A percentile compares a stretch with the other conserved stretches of the same genome.
phyloP scores from a whole-genome alignment of 129 eudicot species.

The Flaveria robusta region DNA sequence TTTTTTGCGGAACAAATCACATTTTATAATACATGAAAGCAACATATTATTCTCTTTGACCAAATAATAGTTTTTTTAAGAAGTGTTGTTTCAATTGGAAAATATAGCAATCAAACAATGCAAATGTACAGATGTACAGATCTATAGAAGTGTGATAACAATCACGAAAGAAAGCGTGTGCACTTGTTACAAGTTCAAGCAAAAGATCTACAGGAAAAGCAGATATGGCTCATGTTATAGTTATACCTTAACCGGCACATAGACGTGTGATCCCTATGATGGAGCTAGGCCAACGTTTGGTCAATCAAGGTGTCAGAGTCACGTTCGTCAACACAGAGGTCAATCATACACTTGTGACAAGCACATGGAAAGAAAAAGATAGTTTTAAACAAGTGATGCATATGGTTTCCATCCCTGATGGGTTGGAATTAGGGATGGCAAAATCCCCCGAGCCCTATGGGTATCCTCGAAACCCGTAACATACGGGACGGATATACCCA shows the following conservation, averaged over 20 bases:
- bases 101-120: too few relatives aligned
- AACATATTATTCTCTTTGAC: neutral
- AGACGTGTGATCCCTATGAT: constrained; percentile 60
- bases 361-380: constrained; percentile 17
- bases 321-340: constrained; percentile 51
- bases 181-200: neutral
- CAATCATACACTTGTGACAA: constrained; percentile 30
- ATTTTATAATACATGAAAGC: constrained; percentile 6
- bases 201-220: neutral
- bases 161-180: neutral
- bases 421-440: too few relatives aligned
- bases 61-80: neutral
- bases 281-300: constrained; percentile 42
- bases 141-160: neutral
- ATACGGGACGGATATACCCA: too few relatives aligned
- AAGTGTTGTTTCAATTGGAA: neutral
- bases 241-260: constrained; percentile 54
- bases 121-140: too few relatives aligned
- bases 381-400: neutral
- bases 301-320: constrained; percentile 30
- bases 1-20: neutral
- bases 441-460: too few relatives aligned
- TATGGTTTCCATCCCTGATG: constrained; percentile 39
- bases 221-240: constrained; percentile 46
- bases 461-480: too few relatives aligned